phyloP scores from a whole-genome alignment of 768 basidiomycete species.

The Gloeopeniophorella convolvens region DNA sequence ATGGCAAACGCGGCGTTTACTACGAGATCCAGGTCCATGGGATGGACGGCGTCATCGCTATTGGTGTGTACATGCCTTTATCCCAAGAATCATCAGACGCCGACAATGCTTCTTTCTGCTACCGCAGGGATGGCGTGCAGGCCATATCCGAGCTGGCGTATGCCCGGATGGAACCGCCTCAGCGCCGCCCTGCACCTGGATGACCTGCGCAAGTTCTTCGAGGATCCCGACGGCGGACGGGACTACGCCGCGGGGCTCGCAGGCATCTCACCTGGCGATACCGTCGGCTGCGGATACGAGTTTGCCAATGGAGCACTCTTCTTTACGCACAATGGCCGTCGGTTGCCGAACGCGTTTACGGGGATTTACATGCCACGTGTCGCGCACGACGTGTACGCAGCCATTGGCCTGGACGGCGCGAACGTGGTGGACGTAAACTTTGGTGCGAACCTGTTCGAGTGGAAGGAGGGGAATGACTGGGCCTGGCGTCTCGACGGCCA shows the following conservation, averaged over 20 bases:
- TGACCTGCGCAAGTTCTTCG: conserved; percentile 68
- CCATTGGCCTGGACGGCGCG: conserved; percentile 50
- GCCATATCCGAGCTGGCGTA: conserved; percentile 58
- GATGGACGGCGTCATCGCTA: conserved; percentile 55
- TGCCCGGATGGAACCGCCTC: conserved; percentile 67
- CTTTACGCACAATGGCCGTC: conserved; percentile 57
- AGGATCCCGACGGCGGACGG: conserved; percentile 57
- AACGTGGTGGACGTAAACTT: conserved; percentile 60
- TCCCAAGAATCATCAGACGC: background rate
- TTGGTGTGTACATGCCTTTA: conserved; percentile 36
- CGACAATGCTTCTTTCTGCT: conserved; percentile 1
- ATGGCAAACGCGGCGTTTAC: conserved; percentile 51
- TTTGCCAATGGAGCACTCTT: conserved; percentile 47
- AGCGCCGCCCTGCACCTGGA: conserved; percentile 64
- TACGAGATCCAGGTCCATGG: conserved; percentile 51
- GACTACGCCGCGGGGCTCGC: conserved; percentile 38
- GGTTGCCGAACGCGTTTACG: conserved; percentile 49
- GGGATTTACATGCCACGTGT: conserved; percentile 52
- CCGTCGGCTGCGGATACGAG: conserved; percentile 59
- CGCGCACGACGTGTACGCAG: conserved; percentile 54
- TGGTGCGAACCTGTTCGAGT: conserved; percentile 50
- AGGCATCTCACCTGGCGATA: conserved; percentile 40
- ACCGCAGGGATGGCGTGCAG: conserved; percentile 51
- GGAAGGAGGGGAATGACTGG: conserved; percentile 62
- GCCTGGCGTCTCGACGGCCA: conserved; percentile 59